Evolutionary conservation across 2,329 filamentous ascomycete genomes (phyloP).

Genomic region (Cordyceps farinosa): DNA sequence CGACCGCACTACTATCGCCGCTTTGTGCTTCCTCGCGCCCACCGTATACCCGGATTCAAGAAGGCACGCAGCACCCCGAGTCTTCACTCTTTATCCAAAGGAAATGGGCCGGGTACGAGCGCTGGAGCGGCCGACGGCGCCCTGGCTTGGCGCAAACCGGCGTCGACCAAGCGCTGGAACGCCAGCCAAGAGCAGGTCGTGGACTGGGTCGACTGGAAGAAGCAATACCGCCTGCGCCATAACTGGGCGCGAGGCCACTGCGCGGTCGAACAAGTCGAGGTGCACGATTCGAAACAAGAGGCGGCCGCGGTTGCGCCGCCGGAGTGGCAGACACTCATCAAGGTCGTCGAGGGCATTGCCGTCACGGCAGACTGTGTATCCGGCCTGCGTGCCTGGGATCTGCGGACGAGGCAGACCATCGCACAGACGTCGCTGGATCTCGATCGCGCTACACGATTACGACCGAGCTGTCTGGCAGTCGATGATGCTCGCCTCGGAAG

Average conservation of each 20-base stretch:
- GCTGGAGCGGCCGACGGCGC: constrained; percentile 42
- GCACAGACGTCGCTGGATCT: constrained; percentile 43
- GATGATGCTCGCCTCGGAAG: constrained; percentile 48
- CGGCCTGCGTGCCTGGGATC: constrained; percentile 76
- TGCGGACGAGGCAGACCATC: constrained; percentile 60
- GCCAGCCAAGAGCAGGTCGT: constrained; percentile 7
- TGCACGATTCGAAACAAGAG: constrained; percentile 39
- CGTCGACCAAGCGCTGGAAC: constrained; percentile 10
- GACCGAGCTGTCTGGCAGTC: constrained; percentile 63
- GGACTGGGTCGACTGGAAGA: constrained; percentile 71
- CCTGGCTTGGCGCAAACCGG: constrained; percentile 40
- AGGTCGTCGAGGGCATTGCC: constrained; percentile 71
- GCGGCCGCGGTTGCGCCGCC: constrained; percentile 19
- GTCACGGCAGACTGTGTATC: constrained; percentile 68
- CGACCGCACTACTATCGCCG: constrained; percentile 81
- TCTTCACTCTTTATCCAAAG: constrained; percentile 17
- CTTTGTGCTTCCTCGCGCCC: constrained; percentile 78
- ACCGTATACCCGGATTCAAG: constrained; percentile 66
- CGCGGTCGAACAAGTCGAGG: constrained; percentile 71
- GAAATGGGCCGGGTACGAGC: constrained; percentile 39
- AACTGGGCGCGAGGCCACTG: constrained; percentile 88
- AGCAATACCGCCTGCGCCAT: constrained; percentile 79
- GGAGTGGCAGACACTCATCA: constrained; percentile 64
- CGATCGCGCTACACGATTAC: constrained; percentile 23
- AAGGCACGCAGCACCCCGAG: constrained; percentile 27